Conservation (phyloP, 2,329 filamentous ascomycete genomes). For the Fusarium lyarnte region DNA sequence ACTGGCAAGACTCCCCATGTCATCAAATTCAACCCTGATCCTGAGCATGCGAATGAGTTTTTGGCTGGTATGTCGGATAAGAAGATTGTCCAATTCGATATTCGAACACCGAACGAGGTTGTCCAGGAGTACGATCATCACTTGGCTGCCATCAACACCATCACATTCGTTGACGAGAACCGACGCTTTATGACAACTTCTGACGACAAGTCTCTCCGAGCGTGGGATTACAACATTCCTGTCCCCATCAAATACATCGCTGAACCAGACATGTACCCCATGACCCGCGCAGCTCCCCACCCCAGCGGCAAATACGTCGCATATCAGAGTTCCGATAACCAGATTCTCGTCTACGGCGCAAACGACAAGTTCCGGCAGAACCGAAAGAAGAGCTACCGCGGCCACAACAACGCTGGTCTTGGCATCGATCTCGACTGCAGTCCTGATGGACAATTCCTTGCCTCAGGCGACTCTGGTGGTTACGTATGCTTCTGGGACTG, state of each 20-base stretch:
- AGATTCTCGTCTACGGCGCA: slow-evolving; percentile 93
- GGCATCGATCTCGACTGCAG: slow-evolving; percentile 89
- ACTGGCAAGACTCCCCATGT: slow-evolving; percentile 97
- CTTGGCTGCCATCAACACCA: slow-evolving; percentile 95
- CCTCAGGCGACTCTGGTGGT: slow-evolving; percentile 85
- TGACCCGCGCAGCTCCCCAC: slow-evolving; percentile 86
- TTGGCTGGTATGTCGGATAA: slow-evolving; percentile 98
- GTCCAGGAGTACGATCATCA: slow-evolving; percentile 99
- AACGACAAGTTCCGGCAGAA: slow-evolving; percentile 98
- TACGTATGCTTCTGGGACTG: slow-evolving; percentile 98
- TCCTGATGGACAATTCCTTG: slow-evolving; percentile 91
- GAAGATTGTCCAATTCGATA: slow-evolving; percentile 98
- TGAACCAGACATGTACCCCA: slow-evolving; percentile 96
- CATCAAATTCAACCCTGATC: slow-evolving; percentile 87
- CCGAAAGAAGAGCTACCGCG: slow-evolving; percentile 94
- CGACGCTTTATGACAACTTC: slow-evolving; percentile 97
- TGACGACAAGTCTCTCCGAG: slow-evolving; percentile 94
- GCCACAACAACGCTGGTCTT: slow-evolving; percentile 95
- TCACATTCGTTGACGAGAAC: slow-evolving; percentile 94
- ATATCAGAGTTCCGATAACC: slow-evolving; percentile 93
- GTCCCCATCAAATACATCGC: slow-evolving; percentile 99
- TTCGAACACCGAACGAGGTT: slow-evolving; percentile 76
- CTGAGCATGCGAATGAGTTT: slow-evolving; percentile 85
- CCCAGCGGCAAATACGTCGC: slow-evolving; percentile 94
- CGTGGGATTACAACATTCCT: slow-evolving; percentile 98